Conservation (phyloP, 345 rosid species). For the Rhodamnia rubescens region DNA sequence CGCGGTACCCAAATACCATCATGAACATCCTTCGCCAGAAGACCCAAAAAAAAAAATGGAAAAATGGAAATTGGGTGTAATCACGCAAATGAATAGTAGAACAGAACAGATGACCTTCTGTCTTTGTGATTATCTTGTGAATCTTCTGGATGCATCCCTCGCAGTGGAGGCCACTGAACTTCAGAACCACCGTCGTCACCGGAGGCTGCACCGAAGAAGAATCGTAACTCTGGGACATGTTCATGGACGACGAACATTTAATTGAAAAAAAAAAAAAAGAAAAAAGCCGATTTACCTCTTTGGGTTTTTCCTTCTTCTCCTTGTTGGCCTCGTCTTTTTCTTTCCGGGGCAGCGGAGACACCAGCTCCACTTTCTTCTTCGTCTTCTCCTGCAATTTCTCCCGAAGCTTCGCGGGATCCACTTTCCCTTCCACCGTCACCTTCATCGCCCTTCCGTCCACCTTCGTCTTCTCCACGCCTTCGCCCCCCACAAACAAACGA, state of each 20-base stretch:
- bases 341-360: constrained; percentile 24
- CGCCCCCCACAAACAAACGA: neutral
- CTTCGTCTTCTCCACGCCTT: constrained; percentile 31
- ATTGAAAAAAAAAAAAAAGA: neutral
- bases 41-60: no score
- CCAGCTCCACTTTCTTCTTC: constrained; percentile 31
- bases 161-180: constrained; percentile 27
- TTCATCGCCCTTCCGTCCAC: constrained; percentile 22
- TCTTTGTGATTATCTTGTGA: constrained; percentile 11
- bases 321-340: neutral
- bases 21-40: neutral
- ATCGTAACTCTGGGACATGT: neutral
- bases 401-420: constrained; percentile 25
- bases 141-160: constrained; percentile 30
- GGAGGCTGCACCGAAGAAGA: constrained; percentile 8
- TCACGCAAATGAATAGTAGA: neutral
- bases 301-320: constrained; percentile 14
- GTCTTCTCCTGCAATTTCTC: constrained; percentile 20
- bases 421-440: constrained; percentile 25
- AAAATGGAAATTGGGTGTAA: neutral
- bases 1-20: neutral
- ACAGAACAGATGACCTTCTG: constrained; percentile 6
- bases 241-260: neutral
- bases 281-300: constrained; percentile 2
- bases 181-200: constrained; percentile 27